phyloP scores from a whole-genome alignment of 1,284 basidiomycete species.

The Malassezia yamatoensis region DNA sequence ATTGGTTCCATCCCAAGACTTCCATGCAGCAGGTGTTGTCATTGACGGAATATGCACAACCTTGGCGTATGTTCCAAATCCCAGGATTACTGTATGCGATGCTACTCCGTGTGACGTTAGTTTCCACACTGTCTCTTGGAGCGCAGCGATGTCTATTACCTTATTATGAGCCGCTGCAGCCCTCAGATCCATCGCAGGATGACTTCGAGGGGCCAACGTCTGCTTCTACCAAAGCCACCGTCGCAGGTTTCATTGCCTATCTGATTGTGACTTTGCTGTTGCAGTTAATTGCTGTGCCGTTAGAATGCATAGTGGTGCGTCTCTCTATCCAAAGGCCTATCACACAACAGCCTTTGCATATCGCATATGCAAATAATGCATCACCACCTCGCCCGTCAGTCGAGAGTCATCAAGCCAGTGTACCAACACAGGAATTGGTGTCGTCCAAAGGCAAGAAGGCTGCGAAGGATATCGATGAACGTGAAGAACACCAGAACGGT shows the following conservation, averaged over 20 bases:
- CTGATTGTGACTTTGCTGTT: conserved; percentile 31
- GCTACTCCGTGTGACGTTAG: conserved; percentile 29
- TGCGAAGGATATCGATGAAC: conserved; percentile 21
- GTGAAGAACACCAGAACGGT: background rate
- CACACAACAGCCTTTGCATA: conserved; percentile 37
- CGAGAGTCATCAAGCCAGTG: conserved; percentile 35
- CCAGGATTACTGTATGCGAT: conserved; percentile 34
- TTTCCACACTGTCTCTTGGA: conserved; percentile 29
- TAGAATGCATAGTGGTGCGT: conserved; percentile 41
- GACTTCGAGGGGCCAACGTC: conserved; percentile 32
- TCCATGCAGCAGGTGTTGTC: conserved; percentile 35
- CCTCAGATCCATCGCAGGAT: conserved; percentile 24
- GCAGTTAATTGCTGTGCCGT: conserved; percentile 30
- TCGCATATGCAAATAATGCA: conserved; percentile 29
- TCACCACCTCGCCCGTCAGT: conserved; percentile 16
- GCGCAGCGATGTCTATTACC: conserved; percentile 34
- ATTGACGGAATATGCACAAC: conserved; percentile 31
- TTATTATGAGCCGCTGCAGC: conserved; percentile 20
- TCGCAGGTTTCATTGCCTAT: conserved; percentile 30
- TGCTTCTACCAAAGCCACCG: conserved; percentile 23
- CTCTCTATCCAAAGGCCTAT: conserved; percentile 38
- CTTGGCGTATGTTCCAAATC: conserved; percentile 37
- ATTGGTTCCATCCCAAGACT: conserved; percentile 20
- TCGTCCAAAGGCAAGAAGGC: background rate
- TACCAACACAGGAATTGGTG: conserved; percentile 2